Evolutionary conservation across 2,329 filamentous ascomycete species (phyloP), one percentile per base, ranked within the genome.

Genomic region (Dendryphion nanum): DNA sequence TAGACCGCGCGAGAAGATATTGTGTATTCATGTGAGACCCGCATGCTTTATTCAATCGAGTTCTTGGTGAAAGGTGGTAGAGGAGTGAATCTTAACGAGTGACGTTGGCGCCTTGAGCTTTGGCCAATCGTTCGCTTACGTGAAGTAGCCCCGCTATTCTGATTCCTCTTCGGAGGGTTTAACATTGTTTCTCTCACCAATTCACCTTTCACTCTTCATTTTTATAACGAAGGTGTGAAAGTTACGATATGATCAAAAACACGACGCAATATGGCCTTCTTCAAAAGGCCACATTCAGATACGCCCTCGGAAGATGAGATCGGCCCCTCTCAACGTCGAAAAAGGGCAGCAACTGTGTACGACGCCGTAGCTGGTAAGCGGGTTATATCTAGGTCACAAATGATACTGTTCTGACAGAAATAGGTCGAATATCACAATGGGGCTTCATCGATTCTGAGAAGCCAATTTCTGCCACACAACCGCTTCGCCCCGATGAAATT

Each of bases 1-100:
- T 75, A 62, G 86, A 82, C 69, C 89, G 83, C 63, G 86, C 81
- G 65, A 93, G 75, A 44, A 94, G 73, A 63, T 83, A 81, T 57
- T 63, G 61, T 79, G 51, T 52, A 53, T 49, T 59, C 62, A 66
- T 66, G 57, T 51, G 59, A 50, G 45, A 55, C 56, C 29, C 60
- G 64, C 60, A 64, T 65, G 53, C 51, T 61, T 61, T 30, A 45
- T n/a, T n/a, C n/a, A n/a, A n/a, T n/a, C n/a, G n/a, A n/a, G n/a
- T n/a, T n/a, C n/a, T n/a, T n/a, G n/a, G n/a, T n/a, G n/a, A n/a
- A n/a, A n/a, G n/a, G n/a, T n/a, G n/a, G n/a, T n/a, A n/a, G n/a
- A n/a, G n/a, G n/a, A n/a, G n/a, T n/a, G n/a, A n/a, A n/a, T n/a
- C n/a, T n/a, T n/a, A n/a, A n/a, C n/a, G n/a, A n/a, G n/a, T n/a